Conservation (phyloP, 352 stramenopile genomes). For the Phytophthora idaei region DNA sequence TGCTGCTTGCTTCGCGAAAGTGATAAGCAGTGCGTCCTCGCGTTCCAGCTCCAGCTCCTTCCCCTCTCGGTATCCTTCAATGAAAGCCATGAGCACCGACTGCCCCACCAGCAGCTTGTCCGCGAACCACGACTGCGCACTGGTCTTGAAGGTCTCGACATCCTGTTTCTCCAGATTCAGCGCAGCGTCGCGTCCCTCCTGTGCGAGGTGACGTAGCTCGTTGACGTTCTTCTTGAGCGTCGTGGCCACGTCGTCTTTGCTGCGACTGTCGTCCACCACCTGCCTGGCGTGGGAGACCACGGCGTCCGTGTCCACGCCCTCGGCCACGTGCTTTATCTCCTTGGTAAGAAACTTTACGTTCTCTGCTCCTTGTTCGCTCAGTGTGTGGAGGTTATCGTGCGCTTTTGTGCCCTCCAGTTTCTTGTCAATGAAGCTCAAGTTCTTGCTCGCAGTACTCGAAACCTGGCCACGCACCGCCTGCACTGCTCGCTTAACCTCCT, state of each 20-base stretch:
- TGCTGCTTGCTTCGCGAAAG: slow-evolving; percentile 76
- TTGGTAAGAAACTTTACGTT: slow-evolving; percentile 68
- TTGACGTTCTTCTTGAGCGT: slow-evolving; percentile 76
- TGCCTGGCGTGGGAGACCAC: slow-evolving; percentile 60
- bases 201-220: slow-evolving; percentile 68
- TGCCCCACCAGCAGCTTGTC: slow-evolving; percentile 88
- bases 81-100: slow-evolving; percentile 81
- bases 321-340: slow-evolving; percentile 55
- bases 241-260: slow-evolving; percentile 68
- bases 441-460: slow-evolving; percentile 56
- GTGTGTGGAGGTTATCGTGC: slow-evolving; percentile 58
- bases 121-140: slow-evolving; percentile 77
- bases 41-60: slow-evolving; percentile 79
- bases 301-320: slow-evolving; percentile 69
- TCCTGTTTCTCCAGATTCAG: slow-evolving; percentile 67
- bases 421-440: slow-evolving; percentile 65
- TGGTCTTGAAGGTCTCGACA: slow-evolving; percentile 61
- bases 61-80: slow-evolving; percentile 80
- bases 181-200: slow-evolving; percentile 61
- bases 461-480: slow-evolving; percentile 59
- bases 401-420: slow-evolving; percentile 72
- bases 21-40: slow-evolving; percentile 74
- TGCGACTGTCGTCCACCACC: slow-evolving; percentile 67
- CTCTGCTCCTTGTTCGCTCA: slow-evolving; percentile 47
- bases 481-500: slow-evolving; percentile 60